Base-by-base conservation (phyloP, 2,329 filamentous ascomycete genomes). In the Neurospora sp. region DNA sequence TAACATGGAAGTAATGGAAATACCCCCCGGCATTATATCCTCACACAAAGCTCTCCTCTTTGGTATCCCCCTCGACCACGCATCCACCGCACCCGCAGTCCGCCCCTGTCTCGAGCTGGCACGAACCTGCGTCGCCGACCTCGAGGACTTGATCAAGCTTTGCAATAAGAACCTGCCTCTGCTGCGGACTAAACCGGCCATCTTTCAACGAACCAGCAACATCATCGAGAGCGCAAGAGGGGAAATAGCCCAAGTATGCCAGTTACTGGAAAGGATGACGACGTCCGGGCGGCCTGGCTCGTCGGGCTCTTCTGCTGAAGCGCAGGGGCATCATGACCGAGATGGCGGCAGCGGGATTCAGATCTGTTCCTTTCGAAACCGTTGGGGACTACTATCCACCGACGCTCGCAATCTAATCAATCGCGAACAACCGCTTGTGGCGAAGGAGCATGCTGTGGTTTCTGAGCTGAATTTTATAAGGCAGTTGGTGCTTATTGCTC, bases 101-200 rank as follows among this genome's bases (percentile, higher is more conserved):
- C 74, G 76, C 1, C 72, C 73, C 7, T 76, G 76, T 68, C 72
- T 80, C 17, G 77, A 80, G 33, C 77, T 79, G 8, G 76, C 79
- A 0, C 74, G 76, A 5, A 78, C 75, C n/a, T 79, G 77, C 68
- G 71, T 79, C 38, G 68, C 69, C 7, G 78, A 79, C 66, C 74
- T 79, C 5, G 76, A 79, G 38, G 75, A 78, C n/a, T 74, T 79
- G 19, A 78, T 79, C 43, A 74, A 76, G n/a, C 70, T 79, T 0
- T 76, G 78, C 2, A 75, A 77, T 19, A 72, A 77, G 36, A 75
- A 75, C 28, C 71, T 79, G 2, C 46, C 69, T 3, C 72, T 78
- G 3, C 73, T 79, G 0, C 66, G 75, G 19, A 71, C 71, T 4
- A 74, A 74, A 0, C 74, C 76, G 11, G 69, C 69, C 19, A 73